These are phyloP conservation scores for Discostella pseudostelligera DNA, from an alignment of 108 stramenopile genomes.

Conservation along the genomic window DNA sequence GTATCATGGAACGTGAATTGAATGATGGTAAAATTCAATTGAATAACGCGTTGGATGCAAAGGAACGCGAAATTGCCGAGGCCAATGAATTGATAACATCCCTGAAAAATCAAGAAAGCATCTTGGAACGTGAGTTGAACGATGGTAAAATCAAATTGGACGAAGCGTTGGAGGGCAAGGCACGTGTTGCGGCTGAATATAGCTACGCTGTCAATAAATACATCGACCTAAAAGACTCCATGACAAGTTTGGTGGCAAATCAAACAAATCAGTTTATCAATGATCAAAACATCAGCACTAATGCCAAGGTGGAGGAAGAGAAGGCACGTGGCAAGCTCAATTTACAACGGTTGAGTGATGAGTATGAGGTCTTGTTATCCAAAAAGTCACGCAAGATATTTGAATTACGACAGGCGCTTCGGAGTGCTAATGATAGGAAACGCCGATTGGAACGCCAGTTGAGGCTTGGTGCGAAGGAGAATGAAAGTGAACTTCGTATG, in stretches of 20 bases:
- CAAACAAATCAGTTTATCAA: conserved; percentile 20
- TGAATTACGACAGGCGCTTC: conserved; percentile 22
- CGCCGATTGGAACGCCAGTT: conserved; percentile 20
- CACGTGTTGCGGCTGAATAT: conserved; percentile 34
- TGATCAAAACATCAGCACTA: conserved; percentile 23
- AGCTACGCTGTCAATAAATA: conserved; percentile 20
- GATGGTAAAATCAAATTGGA: not conserved
- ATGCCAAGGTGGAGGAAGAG: conserved; percentile 22
- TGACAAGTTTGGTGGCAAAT: not conserved
- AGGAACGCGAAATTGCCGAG: conserved; percentile 13
- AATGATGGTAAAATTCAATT: too few species aligned
- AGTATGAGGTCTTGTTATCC: conserved; percentile 26
- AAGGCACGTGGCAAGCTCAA: conserved; percentile 19
- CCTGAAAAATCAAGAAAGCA: not conserved
- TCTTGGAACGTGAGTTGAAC: not conserved
- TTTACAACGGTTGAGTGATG: conserved; percentile 31
- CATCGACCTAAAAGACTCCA: conserved; percentile 13
- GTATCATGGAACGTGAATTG: not conserved
- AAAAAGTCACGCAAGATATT: conserved; percentile 33
- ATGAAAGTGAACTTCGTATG: conserved; percentile 21
- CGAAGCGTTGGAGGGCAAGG: conserved; percentile 25
- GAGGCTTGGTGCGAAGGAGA: conserved; percentile 20
- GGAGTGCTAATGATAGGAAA: conserved; percentile 29
- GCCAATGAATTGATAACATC: not conserved
- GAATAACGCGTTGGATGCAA: not conserved